Evolutionary conservation across 345 rosid species (phyloP), one percentile per base, ranked within the genome.

Genomic region (Moricandia moricandioides): DNA sequence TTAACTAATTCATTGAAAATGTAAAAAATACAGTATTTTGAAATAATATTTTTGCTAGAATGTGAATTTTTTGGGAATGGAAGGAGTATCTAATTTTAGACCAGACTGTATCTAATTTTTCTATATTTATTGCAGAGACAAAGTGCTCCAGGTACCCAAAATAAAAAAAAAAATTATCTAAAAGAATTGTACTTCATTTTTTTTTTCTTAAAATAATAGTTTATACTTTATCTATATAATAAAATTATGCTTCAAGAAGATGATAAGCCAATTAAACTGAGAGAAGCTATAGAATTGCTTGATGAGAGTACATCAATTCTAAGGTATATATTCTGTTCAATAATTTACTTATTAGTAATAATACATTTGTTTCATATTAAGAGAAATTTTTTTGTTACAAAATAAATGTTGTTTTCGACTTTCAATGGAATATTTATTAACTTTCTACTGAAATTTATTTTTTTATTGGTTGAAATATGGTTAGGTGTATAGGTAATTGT

Each of bases 121-220:
- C 0, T 65, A 29, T 31, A 13, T 18, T 43, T 12, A 3, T 74
- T 66, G 59, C 71, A 74, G 78, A 14, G 65, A 17, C 43, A 37
- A 27, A 30, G 10, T 6, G 37, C 39, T 14, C 3, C 12, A 56
- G 71, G 71, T 73, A 65, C 2, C 1, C 4, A 55, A 30, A 56
- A 4, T 14, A 24, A 11, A 59, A 3, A 62, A 0, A 21, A 21
- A 21, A 21, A 21, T 21, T 51, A 14, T 4, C 34, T 26, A 34
- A 34, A 34, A n/a, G 9, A 31, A 34, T 47, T 24, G 8, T 8
- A 9, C 8, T 43, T 26, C 11, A 39, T 21, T 21, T 21, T 21
- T 21, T 21, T 18, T 11, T 14, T 0, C 18, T 8, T 0, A 11
- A 17, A 30, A 3, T 49, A 33, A 34, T n/a, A 43, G 51, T 72